Conservation (phyloP, 2,329 filamentous ascomycete genomes). For the Nannizziopsis barbatae region DNA sequence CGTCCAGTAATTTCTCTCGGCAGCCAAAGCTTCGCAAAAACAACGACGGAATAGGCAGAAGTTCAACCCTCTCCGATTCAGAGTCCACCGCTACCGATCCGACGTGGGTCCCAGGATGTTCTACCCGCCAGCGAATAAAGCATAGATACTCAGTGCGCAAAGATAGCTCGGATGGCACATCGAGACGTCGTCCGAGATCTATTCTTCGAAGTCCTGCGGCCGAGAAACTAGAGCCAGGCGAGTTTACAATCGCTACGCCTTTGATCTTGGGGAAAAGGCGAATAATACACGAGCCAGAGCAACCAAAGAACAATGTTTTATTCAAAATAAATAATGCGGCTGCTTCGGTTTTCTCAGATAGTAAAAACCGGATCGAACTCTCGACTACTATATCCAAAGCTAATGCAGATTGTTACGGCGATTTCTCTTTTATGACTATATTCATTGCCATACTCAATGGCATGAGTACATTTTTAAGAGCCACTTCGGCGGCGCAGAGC, state of each 20-base stretch:
- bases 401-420: neutral
- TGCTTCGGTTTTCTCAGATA: neutral
- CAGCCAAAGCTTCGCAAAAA: constrained; percentile 5
- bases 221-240: constrained; percentile 28
- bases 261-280: constrained; percentile 28
- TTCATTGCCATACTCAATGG: constrained; percentile 26
- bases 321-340: neutral
- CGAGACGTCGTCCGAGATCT: constrained; percentile 20
- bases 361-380: neutral
- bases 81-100: constrained; percentile 31
- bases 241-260: constrained; percentile 34
- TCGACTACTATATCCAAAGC: neutral
- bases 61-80: constrained; percentile 19
- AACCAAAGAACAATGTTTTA: neutral
- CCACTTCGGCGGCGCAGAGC: constrained; percentile 20
- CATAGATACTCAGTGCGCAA: constrained; percentile 30
- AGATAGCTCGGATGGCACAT: constrained; percentile 15
- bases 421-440: constrained; percentile 25
- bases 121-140: constrained; percentile 25
- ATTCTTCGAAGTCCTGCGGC: constrained; percentile 29
- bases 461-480: constrained; percentile 29
- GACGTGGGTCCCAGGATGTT: constrained; percentile 30
- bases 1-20: constrained; percentile 11
- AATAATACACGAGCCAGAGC: neutral
- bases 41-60: neutral